Evolutionary conservation across 2,329 filamentous ascomycete genomes (phyloP).

Genomic region (Exophiala sideris): DNA sequence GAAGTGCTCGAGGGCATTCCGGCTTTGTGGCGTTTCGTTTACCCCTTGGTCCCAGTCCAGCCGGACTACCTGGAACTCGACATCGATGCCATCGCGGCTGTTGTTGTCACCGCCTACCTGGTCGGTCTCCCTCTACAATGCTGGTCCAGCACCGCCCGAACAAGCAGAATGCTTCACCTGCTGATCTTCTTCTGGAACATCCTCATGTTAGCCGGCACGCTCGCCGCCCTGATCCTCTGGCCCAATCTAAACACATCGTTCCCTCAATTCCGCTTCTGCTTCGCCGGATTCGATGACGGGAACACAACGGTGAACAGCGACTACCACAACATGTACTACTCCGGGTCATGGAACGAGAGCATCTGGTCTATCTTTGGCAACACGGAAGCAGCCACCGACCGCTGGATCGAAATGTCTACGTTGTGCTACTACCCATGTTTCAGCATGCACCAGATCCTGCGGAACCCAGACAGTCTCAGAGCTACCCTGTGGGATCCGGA

Average conservation of each 20-base stretch:
- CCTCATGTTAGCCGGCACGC: conserved; percentile 33
- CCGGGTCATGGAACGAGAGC: conserved; percentile 32
- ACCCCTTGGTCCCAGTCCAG: conserved; percentile 25
- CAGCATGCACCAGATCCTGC: conserved; percentile 28
- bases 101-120: conserved; percentile 36
- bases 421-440: conserved; percentile 36
- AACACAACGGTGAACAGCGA: conserved; percentile 25
- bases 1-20: conserved; percentile 20
- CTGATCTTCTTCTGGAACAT: conserved; percentile 33
- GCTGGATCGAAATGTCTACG: conserved; percentile 25
- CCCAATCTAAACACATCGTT: conserved; percentile 20
- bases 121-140: conserved; percentile 35
- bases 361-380: conserved; percentile 33
- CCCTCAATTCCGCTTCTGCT: conserved; percentile 35
- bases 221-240: conserved; percentile 32
- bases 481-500: conserved; percentile 12
- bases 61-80: conserved; percentile 34
- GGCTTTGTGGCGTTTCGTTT: conserved; percentile 24
- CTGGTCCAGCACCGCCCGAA: conserved; percentile 32
- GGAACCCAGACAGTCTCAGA: conserved; percentile 25
- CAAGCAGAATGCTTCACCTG: conserved; percentile 30
- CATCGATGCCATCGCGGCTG: conserved; percentile 34
- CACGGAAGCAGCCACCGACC: background rate
- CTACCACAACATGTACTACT: conserved; percentile 30
- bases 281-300: conserved; percentile 29